Conservation (phyloP, 805 yeast species). For the Isabelozyma heimii region DNA sequence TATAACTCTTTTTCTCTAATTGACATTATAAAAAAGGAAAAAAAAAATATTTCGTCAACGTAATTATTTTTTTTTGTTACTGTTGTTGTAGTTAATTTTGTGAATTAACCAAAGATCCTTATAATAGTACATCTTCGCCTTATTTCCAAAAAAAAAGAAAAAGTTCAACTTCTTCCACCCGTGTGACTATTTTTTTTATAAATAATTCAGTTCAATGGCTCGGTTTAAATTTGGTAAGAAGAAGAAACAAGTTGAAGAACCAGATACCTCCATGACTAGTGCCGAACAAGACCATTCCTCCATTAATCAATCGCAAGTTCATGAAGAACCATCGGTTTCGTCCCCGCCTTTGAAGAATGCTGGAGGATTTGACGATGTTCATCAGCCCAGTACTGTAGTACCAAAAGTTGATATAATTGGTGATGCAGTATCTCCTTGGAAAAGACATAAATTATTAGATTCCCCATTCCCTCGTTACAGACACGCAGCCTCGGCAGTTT, state of each 20-base stretch:
- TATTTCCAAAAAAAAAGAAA: not conserved
- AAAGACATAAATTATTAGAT: slow-evolving; percentile 54
- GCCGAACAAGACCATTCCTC: slow-evolving; percentile 1
- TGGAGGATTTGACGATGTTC: not conserved
- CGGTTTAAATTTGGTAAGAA: slow-evolving; percentile 57
- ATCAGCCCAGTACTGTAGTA: slow-evolving; percentile 3
- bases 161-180: not conserved
- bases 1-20: not conserved
- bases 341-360: not conserved
- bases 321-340: not conserved
- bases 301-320: not conserved
- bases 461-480: slow-evolving; percentile 95
- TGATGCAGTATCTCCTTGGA: slow-evolving; percentile 56
- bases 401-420: not conserved
- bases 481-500: slow-evolving; percentile 69
- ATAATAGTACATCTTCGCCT: not conserved
- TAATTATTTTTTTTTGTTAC: too few species aligned
- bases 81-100: not conserved
- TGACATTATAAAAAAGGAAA: not conserved
- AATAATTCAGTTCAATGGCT: slow-evolving; percentile 35
- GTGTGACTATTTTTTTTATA: not conserved
- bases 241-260: slow-evolving; percentile 19
- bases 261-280: slow-evolving; percentile 14
- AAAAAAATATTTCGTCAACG: too few species aligned
- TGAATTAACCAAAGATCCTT: not conserved